Conservation (phyloP, 768 basidiomycete genomes). For the Xerocomellus dryophilus region DNA sequence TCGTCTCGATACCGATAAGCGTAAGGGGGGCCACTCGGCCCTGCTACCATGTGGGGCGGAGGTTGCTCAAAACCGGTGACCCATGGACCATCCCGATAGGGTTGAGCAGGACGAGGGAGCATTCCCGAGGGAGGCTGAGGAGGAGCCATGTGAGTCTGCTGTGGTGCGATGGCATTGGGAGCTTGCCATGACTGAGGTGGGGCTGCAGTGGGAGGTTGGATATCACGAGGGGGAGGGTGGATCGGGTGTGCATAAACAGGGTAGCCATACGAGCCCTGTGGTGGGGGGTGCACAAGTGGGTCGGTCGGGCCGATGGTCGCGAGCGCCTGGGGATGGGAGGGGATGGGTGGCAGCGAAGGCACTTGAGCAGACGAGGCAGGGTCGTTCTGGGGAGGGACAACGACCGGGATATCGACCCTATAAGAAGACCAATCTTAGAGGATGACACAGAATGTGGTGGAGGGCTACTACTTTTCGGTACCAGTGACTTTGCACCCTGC, state of each 20-base stretch:
- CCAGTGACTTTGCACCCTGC: constrained; percentile 80
- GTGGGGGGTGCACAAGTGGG: constrained; percentile 30
- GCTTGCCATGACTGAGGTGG: constrained; percentile 67
- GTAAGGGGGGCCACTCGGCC: constrained; percentile 44
- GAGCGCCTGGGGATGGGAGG: constrained; percentile 28
- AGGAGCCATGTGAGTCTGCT: constrained; percentile 58
- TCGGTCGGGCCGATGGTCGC: constrained; percentile 29
- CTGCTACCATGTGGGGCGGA: constrained; percentile 46
- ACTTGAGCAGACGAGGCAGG: constrained; percentile 26
- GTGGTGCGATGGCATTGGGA: constrained; percentile 56
- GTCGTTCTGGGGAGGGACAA: constrained; percentile 22
- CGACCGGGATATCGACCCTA: constrained; percentile 27
- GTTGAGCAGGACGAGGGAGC: constrained; percentile 42
- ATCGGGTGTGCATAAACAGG: constrained; percentile 42
- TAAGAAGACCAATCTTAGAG: not conserved
- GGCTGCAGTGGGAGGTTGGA: constrained; percentile 46
- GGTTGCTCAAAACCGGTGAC: constrained; percentile 51
- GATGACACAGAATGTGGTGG: not conserved
- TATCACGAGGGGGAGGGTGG: constrained; percentile 36
- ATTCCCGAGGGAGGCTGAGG: constrained; percentile 44
- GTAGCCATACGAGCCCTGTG: constrained; percentile 29
- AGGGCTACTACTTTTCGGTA: constrained; percentile 56
- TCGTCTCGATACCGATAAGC: constrained; percentile 66
- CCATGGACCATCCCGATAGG: constrained; percentile 56
- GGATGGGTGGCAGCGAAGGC: constrained; percentile 25